Evolutionary conservation across 768 basidiomycete genomes (phyloP), one percentile per base, ranked within the genome.

Genomic region (Tephrocybe rancida): DNA sequence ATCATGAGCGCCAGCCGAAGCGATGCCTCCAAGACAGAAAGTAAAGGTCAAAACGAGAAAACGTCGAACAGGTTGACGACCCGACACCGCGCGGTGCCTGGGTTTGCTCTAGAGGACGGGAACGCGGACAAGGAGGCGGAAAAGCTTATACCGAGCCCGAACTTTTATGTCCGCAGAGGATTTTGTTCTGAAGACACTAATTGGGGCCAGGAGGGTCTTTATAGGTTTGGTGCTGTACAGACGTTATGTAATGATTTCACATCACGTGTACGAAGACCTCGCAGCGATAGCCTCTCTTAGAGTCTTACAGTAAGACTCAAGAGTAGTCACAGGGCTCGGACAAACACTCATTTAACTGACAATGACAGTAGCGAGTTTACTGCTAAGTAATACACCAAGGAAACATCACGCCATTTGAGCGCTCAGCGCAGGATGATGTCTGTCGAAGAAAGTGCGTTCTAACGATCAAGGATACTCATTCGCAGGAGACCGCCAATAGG

Each of bases 101-200:
- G 70, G 69, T 53, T 84, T 64, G 57, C 34, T 91, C 81, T 90
- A 78, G 88, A 80, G 83, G 87, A 91, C 89, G 88, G 89, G 89
- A 91, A 93, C 91, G 91, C 91, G 91, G 87, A 83, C 90, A 83
- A 84, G 89, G 84, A 91, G 82, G 82, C 85, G 87, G 86, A 82
- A 79, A 72, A 81, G 82, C 84, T 87, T 77, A 73, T 68, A 73
- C 87, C 90, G 67, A 80, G 91, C 82, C 88, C 91, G 91, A 93
- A 92, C 91, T 93, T 90, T 89, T 82, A 68, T 84, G 90, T 92
- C 89, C 85, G 80, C 89, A 80, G 56, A 65, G 74, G 74, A 48
- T 54, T 84, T 88, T 87, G 86, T 90, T 90, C 84, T 45, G 3
- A 48, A 65, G 67, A 64, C 61, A 63, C 52, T 27, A 52, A 55